Evolutionary conservation across 176 grass and related monocot genomes (phyloP).

Genomic region (Urochloa ruziziensis): DNA sequence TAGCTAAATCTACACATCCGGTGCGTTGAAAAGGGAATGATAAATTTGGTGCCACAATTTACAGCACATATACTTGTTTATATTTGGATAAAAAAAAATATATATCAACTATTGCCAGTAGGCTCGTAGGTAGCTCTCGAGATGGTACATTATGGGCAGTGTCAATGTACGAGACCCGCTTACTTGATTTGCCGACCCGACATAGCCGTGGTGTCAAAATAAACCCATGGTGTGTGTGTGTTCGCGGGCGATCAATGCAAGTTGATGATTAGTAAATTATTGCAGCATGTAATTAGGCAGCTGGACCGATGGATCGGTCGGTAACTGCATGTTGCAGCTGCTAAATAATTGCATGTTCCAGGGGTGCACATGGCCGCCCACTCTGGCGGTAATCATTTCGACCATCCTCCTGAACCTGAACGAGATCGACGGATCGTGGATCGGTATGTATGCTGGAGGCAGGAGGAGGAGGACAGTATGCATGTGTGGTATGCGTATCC

Average conservation of each 20-base stretch:
- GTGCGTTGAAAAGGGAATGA: no score
- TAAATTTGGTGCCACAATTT: no score
- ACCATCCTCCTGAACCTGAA: background rate
- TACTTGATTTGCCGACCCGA: no score
- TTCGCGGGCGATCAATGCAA: background rate
- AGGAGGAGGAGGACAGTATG: background rate
- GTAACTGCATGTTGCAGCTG: background rate
- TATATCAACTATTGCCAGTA: no score
- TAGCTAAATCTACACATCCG: no score
- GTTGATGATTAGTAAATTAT: background rate
- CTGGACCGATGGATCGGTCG: conserved; percentile 32
- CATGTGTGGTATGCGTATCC: background rate
- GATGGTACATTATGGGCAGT: no score
- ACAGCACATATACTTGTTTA: no score
- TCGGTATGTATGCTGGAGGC: background rate
- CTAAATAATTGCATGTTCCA: conserved; percentile 30
- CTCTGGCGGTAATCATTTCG: conserved; percentile 35
- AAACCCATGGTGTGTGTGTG: background rate
- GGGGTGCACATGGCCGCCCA: conserved; percentile 27
- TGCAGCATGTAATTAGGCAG: background rate
- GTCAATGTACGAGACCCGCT: no score
- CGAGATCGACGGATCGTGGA: background rate
- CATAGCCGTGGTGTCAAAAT: background rate
- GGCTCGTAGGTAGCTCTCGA: no score
- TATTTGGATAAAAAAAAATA: no score